Base-by-base conservation (phyloP, 2,329 filamentous ascomycete species). In the Pezicula radicicola region DNA sequence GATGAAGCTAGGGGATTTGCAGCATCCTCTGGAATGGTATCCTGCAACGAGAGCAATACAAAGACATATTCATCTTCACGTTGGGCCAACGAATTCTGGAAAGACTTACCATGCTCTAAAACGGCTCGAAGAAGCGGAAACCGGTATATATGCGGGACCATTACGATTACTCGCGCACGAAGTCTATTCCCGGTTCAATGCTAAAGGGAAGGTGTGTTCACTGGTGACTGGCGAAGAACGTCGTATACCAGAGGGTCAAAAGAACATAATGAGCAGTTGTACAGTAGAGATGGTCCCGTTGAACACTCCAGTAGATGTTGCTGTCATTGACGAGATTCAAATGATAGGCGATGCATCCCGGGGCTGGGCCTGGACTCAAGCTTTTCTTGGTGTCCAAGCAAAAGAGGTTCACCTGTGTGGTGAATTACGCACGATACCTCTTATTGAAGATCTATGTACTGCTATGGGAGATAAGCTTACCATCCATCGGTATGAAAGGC, bases 241-340 rank as follows among this genome's bases (percentile, higher is more conserved):
- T 54, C 83, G 89, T 48, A 71, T 88, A 8, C 85, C 89, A 0
- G 74, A 84, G 45, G 73, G 79, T 9, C 71, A 74, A 1, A 74
- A 84, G 48, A 70, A 71, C 4, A 78, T 77, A 55, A 86, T 96
- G 64, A 80, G 79, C 52, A 93, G 91, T 65, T 97, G 94, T 66
- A 99, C 94, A 0, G 94, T 99, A 3, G 94, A 99, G 69, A 99
- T 99, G 87, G 78, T 85, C 21, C 80, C 80, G 6, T 57, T 60
- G 7, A 65, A 50, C 55, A 55, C 66, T 18, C 62, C 67, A 18
- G 74, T 85, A 36, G 93, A 97, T 40, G 92, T 99, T 35, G 93
- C 91, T 1, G 93, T 99, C 59, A 93, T 99, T 56, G 94, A 99
- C 66, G 94, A 99, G 73, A 97, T 99, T 52, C 94, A 99, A 70